Base-by-base conservation (phyloP, 1,284 basidiomycete genomes). In the Ustilago shanxiensis region DNA sequence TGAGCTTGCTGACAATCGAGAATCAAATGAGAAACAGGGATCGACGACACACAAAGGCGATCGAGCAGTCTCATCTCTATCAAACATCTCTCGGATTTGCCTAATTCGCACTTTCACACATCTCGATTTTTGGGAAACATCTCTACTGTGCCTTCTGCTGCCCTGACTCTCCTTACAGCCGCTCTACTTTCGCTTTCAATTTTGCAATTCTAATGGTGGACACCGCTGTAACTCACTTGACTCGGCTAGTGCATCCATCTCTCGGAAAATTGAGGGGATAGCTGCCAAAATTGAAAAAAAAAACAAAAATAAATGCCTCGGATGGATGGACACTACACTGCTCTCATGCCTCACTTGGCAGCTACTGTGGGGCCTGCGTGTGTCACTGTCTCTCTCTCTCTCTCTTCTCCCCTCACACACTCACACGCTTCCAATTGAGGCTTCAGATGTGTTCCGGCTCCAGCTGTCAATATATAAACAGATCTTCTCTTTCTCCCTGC, bases 241-340 rank as follows among this genome's bases (percentile, higher is more conserved):
- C 37, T 39, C 37, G 37, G 37, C 37, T 39, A 39, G 37, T 39
- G 37, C 37, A 11, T 39, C n/a, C 37, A 16, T 18, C 37, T 26
- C 6, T 59, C 57, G 57, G 57, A 50, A 59, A 50, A 50, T 59
- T 50, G 57, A 59, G n/a, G n/a, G 33, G 47, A 59, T 14, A 16
- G 37, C 20, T 35, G 20, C 4, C 41, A 24, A n/a, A n/a, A n/a
- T n/a, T n/a, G n/a, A n/a, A n/a, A n/a, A n/a, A n/a, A n/a, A n/a
- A n/a, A n/a, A n/a, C n/a, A n/a, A n/a, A 24, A 39, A 37, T 29
- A 44, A 56, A 56, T 56, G 54, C 54, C 20, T 44, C 56, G 44
- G 28, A 28, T 33, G 31, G 31, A n/a, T n/a, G n/a, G n/a, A n/a
- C n/a, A n/a, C n/a, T n/a, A n/a, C n/a, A n/a, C n/a, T n/a, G n/a